These are phyloP conservation scores for Aspergillus asperescens DNA, from an alignment of 495 filamentous ascomycete genomes.

Conservation along the genomic window DNA sequence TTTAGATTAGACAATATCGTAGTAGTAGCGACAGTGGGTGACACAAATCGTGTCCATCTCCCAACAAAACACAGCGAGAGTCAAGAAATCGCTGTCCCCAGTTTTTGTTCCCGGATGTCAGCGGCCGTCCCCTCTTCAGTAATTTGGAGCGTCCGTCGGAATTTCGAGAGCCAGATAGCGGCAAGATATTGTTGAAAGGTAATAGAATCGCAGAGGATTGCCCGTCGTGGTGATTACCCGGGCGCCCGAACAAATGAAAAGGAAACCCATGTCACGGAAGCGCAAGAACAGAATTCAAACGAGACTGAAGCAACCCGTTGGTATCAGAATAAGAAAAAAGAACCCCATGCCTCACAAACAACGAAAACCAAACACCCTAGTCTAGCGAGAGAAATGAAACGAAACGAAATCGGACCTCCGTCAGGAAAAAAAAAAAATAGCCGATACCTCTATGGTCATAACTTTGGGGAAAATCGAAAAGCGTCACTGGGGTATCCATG, in stretches of 20 bases:
- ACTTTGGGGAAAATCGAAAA: conserved; percentile 25
- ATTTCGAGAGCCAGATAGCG: neutral
- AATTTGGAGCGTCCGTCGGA: conserved; percentile 1
- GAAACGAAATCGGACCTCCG: conserved; percentile 20
- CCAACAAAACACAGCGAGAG: conserved; percentile 3
- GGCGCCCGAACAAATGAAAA: conserved; percentile 5
- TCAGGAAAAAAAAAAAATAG: conserved; percentile 40
- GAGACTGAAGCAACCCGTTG: conserved; percentile 26
- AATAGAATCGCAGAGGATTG: conserved; percentile 17
- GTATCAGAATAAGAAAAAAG: conserved; percentile 23
- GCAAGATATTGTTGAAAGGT: neutral
- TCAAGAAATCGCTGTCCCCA: conserved; percentile 12
- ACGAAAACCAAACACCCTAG: conserved; percentile 33
- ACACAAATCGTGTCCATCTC: conserved; percentile 11
- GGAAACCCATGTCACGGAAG: conserved; percentile 13
- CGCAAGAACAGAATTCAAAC: conserved; percentile 21
- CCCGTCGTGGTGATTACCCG: conserved; percentile 18
- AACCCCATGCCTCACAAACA: conserved; percentile 33
- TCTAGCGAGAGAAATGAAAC: conserved; percentile 40
- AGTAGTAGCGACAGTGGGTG: conserved; percentile 16
- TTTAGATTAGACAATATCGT: conserved; percentile 16
- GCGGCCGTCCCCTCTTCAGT: neutral
- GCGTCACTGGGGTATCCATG: conserved; percentile 23
- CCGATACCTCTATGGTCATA: conserved; percentile 47
- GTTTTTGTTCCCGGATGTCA: conserved; percentile 19